A percentile compares a stretch with the other conserved stretches of the same genome.
Conservation (phyloP, 2,329 filamentous ascomycete genomes). For the Fusarium sp. region DNA sequence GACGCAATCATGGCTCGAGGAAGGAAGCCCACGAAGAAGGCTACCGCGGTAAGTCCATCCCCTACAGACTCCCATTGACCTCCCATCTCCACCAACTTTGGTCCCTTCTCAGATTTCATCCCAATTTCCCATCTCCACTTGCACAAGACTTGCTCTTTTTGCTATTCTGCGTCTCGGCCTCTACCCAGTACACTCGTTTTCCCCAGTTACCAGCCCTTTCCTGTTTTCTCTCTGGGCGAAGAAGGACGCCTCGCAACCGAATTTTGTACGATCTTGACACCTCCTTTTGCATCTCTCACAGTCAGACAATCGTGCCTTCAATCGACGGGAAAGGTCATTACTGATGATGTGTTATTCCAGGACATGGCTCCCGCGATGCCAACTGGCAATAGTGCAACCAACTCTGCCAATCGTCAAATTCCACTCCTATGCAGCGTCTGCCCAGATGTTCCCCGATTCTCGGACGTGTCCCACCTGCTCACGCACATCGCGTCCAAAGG, state of each 20-base stretch:
- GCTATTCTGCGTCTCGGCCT: constrained; percentile 39
- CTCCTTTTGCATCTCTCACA: neutral
- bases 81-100: constrained; percentile 33
- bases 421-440: constrained; percentile 85
- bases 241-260: constrained; percentile 8
- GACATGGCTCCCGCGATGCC: constrained; percentile 50
- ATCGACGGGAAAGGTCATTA: neutral
- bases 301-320: neutral
- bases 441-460: constrained; percentile 79
- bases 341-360: constrained; percentile 42
- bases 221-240: constrained; percentile 22
- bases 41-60: constrained; percentile 29
- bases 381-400: constrained; percentile 31
- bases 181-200: constrained; percentile 19
- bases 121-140: constrained; percentile 18
- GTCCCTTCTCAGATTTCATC: constrained; percentile 34
- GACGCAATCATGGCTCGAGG: constrained; percentile 32
- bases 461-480: constrained; percentile 88
- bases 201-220: constrained; percentile 42
- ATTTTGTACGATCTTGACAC: constrained; percentile 1
- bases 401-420: constrained; percentile 53
- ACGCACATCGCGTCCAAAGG: constrained; percentile 93
- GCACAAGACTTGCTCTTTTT: constrained; percentile 38
- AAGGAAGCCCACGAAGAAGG: constrained; percentile 28
- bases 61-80: constrained; percentile 4